Percentiles rank a stretch among this genome's conserved stretches.
Conservation (phyloP, 768 basidiomycete species). For the Boletus reticuloceps region DNA sequence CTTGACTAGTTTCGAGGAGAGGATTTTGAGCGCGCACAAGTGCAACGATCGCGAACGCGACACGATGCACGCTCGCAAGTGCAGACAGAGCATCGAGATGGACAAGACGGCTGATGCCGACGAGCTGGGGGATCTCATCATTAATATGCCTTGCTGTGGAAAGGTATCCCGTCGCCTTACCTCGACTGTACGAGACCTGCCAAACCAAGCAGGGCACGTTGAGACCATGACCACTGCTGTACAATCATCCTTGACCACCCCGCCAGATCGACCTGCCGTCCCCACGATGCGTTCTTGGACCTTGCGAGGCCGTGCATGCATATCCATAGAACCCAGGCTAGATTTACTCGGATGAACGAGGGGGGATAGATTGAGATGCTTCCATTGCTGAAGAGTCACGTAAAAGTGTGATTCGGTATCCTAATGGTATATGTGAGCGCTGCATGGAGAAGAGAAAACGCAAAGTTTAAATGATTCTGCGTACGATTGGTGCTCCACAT, state of each 20-base stretch:
- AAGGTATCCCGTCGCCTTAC: slow-evolving; percentile 29
- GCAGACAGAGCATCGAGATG: slow-evolving; percentile 50
- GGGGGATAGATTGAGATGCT: too few relatives aligned
- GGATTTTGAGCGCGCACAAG: slow-evolving; percentile 59
- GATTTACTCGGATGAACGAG: too few relatives aligned
- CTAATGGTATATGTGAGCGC: too few relatives aligned
- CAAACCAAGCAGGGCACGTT: slow-evolving; percentile 54
- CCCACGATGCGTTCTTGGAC: slow-evolving; percentile 47
- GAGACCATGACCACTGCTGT: slow-evolving; percentile 57
- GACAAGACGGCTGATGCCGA: slow-evolving; percentile 26
- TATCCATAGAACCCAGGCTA: slow-evolving; percentile 59
- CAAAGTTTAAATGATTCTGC: too few relatives aligned
- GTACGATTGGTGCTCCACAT: too few relatives aligned
- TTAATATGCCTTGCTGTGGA: background rate
- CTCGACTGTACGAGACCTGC: slow-evolving; percentile 45
- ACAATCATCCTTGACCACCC: slow-evolving; percentile 48
- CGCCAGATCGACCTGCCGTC: slow-evolving; percentile 41
- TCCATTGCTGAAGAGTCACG: too few relatives aligned
- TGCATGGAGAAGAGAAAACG: too few relatives aligned
- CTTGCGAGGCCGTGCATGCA: slow-evolving; percentile 50
- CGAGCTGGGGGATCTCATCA: slow-evolving; percentile 8
- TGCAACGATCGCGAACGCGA: slow-evolving; percentile 74
- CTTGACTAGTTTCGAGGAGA: slow-evolving; percentile 51
- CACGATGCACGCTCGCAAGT: slow-evolving; percentile 53
- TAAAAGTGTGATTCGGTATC: too few relatives aligned